These are phyloP conservation scores for Bocquillonia castaneifolia DNA, from an alignment of 441 rosid genomes.

Conservation along the genomic window DNA sequence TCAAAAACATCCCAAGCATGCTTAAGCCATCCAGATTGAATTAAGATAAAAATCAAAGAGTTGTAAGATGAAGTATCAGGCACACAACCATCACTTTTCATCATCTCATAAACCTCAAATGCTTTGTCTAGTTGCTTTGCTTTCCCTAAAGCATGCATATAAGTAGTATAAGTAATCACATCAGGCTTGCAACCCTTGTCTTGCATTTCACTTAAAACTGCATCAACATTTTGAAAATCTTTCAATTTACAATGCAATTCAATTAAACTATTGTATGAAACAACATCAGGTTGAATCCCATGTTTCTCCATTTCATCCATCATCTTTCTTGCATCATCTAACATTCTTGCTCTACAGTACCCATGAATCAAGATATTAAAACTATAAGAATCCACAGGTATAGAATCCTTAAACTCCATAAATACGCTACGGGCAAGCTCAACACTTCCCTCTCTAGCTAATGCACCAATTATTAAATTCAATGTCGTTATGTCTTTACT, in stretches of 20 bases:
- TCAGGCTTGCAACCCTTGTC: conserved; percentile 53
- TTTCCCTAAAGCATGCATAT: conserved; percentile 67
- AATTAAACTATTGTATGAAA: conserved; percentile 60
- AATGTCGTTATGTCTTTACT: conserved; percentile 38
- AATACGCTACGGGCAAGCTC: conserved; percentile 53
- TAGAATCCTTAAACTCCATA: conserved; percentile 37
- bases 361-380: conserved; percentile 73
- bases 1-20: conserved; percentile 59
- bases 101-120: conserved; percentile 56
- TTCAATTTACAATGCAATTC: conserved; percentile 54
- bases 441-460: conserved; percentile 57
- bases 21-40: conserved; percentile 59
- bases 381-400: conserved; percentile 31
- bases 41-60: conserved; percentile 53
- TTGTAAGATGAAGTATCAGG: conserved; percentile 60
- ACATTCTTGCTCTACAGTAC: conserved; percentile 58
- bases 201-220: conserved; percentile 56
- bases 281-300: conserved; percentile 44
- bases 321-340: conserved; percentile 45
- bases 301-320: conserved; percentile 52
- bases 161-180: conserved; percentile 51
- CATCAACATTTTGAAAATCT: conserved; percentile 58
- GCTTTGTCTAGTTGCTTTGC: conserved; percentile 57
- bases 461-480: conserved; percentile 62
- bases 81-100: conserved; percentile 59